A percentile compares a stretch with the other conserved stretches of the same genome.
phyloP scores from a whole-genome alignment of 2,329 filamentous ascomycete genomes.

The Setomelanomma holmii region DNA sequence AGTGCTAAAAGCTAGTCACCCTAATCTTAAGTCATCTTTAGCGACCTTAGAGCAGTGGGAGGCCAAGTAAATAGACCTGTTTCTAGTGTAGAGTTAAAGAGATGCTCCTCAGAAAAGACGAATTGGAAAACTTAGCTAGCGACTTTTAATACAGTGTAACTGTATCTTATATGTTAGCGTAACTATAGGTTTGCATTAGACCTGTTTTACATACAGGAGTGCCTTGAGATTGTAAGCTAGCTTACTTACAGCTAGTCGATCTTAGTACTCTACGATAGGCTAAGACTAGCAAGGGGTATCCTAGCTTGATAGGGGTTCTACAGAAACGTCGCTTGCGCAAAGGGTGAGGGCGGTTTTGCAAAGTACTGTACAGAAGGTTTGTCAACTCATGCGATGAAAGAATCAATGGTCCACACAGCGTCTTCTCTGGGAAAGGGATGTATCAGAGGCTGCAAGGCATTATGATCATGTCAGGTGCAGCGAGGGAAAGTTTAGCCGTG shows the following conservation, averaged over 20 bases:
- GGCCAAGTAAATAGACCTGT: background rate
- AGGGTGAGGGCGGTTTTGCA: constrained; percentile 4
- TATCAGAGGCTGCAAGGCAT: no score
- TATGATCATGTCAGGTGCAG: no score
- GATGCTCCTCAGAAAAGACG: background rate
- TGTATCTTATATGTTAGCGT: no score
- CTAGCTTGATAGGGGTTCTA: constrained; percentile 1
- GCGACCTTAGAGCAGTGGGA: background rate
- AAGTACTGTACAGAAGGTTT: no score
- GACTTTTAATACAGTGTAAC: no score
- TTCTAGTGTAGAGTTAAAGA: background rate
- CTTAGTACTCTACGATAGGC: constrained; percentile 1
- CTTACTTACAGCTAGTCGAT: background rate
- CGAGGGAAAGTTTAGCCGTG: no score
- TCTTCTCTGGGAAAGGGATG: no score
- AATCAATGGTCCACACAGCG: no score
- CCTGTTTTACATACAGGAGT: no score
- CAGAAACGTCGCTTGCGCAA: constrained; percentile 4
- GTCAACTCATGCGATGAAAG: no score
- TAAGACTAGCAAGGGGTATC: constrained; percentile 3
- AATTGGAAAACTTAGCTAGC: no score
- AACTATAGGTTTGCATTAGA: no score
- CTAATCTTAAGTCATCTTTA: background rate
- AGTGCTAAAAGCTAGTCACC: background rate
- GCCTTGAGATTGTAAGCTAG: constrained; percentile 1